phyloP scores from a whole-genome alignment of 176 grass and related monocot species.

The Raddia distichophylla region DNA sequence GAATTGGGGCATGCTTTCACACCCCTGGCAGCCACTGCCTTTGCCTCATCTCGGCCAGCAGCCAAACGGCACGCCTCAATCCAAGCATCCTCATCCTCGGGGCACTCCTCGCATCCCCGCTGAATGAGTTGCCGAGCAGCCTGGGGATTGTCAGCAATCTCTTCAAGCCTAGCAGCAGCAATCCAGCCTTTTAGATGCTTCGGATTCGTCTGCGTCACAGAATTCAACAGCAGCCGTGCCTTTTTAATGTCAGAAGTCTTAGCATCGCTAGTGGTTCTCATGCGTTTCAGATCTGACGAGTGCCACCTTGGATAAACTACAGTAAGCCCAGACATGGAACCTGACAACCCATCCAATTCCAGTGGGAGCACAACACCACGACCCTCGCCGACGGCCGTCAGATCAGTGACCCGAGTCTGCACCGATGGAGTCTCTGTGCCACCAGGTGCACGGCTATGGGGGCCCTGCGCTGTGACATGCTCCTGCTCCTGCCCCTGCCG shows the following conservation, averaged over 20 bases:
- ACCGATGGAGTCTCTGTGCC: conserved; percentile 86
- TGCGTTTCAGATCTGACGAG: conserved; percentile 83
- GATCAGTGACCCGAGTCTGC: conserved; percentile 79
- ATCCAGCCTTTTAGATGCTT: conserved; percentile 94
- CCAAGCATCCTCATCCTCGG: background rate
- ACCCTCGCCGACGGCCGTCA: conserved; percentile 86
- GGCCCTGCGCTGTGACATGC: conserved; percentile 80
- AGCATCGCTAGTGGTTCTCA: conserved; percentile 92
- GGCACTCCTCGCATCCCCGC: conserved; percentile 87
- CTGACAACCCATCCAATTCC: conserved; percentile 82
- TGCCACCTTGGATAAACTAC: conserved; percentile 93
- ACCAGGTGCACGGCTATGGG: conserved; percentile 69
- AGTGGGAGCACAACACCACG: conserved; percentile 86
- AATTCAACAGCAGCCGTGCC: conserved; percentile 79
- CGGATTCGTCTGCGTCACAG: conserved; percentile 87
- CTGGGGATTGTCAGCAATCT: conserved; percentile 85
- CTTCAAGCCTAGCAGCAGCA: conserved; percentile 87
- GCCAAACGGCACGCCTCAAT: conserved; percentile 41
- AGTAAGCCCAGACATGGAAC: conserved; percentile 85
- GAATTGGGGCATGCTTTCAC: conserved; percentile 85
- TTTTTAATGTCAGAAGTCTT: conserved; percentile 95
- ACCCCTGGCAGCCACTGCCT: conserved; percentile 82
- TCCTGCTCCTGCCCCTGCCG: conserved; percentile 96
- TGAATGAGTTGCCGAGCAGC: conserved; percentile 79
- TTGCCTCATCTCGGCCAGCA: conserved; percentile 85